Base-by-base conservation (phyloP, 2,329 filamentous ascomycete species). In the Huntiella savannae region DNA sequence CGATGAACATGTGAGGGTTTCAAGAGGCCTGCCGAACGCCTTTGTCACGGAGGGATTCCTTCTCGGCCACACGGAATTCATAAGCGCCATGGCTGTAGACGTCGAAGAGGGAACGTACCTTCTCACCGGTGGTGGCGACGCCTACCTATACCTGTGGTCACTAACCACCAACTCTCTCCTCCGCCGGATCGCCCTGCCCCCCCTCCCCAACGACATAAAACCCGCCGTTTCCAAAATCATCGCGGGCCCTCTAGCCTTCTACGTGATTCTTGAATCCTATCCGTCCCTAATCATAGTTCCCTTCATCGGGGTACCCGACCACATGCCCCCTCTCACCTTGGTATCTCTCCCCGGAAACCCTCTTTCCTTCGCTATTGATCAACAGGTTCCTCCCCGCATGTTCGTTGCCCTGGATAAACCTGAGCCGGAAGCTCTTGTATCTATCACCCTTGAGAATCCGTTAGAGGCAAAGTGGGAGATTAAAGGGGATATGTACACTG, bases 31-130 rank as follows among this genome's bases (percentile, higher is more conserved):
- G 3, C 82, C 84, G 1, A 87, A 96, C 59, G 70, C 84, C 1
- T 80, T 95, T 59, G 69, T 96, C 50, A 92, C 95, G 52, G 86
- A 96, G 60, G 70, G 70, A 0, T 96, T 82, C 61, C 96, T 88
- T 58, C 71, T 95, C 2, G 88, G 86, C 3, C 91, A 98, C 61
- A 76, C 70, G 45, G 75, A 87, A 34, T 96, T 96, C 59, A 69
- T 98, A 53, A 85, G 71, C 63, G 77, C 75, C 49, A 64, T 98
- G 38, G 80, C 78, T 55, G 63, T 88, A 13, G 76, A 78, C 0
- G 57, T 58, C 0, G 63, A 61, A 45, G 62, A 66, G 17, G 67
- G 68, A 3, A 68, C 76, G n/a, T 54, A 80, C 1, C 69, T 98
- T 28, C 63, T 96, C 32, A 93, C 86, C 4, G 91, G 84, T 7